Base-by-base conservation (phyloP, 2,329 filamentous ascomycete species). In the Coniochaeta sp. region DNA sequence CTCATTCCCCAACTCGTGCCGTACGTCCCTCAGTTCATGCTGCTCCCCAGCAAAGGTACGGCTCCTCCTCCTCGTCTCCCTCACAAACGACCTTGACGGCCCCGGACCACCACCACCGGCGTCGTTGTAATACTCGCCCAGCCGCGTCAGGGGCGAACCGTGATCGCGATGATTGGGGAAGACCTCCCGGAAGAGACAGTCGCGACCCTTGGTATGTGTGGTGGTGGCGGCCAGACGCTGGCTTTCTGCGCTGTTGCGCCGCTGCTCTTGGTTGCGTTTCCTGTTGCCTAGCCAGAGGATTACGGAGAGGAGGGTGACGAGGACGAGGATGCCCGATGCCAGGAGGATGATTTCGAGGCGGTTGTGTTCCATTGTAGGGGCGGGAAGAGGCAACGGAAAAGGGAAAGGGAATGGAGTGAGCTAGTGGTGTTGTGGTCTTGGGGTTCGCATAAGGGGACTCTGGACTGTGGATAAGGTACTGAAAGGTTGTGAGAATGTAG, bases 331-430 rank as follows among this genome's bases (percentile, higher is more conserved):
- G 12, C 60, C 62, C 13, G 61, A 52, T 12, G 68, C 65, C 24
- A 71, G 55, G 24, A 69, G 55, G 32, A 64, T 49, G 42, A 71
- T 67, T 55, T 71, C 67, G 31, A 67, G 52, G 40, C 61, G 60
- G 51, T 56, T 62, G 30, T 61, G 55, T n/a, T 67, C 62, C 38
- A 42, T 42, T 14, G 27, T 30, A 30, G 38, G n/a, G 20, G 8
- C 7, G 2, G n/a, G 20, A 42, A 13, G 20, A 12, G 2, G 20
- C 2, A 3, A 13, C 2, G 12, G 20, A 3, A 22, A n/a, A 26
- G 22, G 12, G 3, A 24, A 16, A 3, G 38, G 16, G 4, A 12
- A 18, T 22, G 6, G 16, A 10, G 18, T 38, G n/a, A n/a, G n/a
- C 33, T 22, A 2, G 18, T 2, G 5, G 16, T 10, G 9, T 16